Evolutionary conservation across 495 filamentous ascomycete genomes (phyloP).

Genomic region (Podospora tetraspora): DNA sequence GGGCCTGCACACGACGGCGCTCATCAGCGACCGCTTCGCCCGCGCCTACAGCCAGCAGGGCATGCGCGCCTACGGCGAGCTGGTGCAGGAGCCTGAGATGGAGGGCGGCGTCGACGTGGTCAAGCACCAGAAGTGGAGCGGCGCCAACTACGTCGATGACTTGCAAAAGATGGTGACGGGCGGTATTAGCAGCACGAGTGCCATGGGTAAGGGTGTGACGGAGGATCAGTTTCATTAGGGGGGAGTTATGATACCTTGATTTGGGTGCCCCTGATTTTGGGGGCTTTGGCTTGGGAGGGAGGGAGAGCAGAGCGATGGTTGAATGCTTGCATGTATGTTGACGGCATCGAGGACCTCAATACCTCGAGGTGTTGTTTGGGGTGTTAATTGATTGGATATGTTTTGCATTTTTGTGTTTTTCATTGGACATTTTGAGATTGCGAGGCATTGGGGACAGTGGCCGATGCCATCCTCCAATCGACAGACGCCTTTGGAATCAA

Average conservation of each 20-base stretch:
- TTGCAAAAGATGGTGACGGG: constrained; percentile 96
- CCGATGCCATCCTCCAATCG: neutral
- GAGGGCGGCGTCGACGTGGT: constrained; percentile 85
- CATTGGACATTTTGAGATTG: neutral
- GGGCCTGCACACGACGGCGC: constrained; percentile 91
- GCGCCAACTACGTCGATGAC: constrained; percentile 90
- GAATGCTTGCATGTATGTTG: neutral
- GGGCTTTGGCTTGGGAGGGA: neutral
- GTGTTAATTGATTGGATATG: neutral
- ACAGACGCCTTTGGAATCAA: neutral
- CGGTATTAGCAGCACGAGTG: constrained; percentile 82
- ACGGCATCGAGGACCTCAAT: neutral
- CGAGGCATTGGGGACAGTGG: neutral
- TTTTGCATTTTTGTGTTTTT: neutral
- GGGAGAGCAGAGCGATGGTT: neutral
- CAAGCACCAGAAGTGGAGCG: constrained; percentile 97
- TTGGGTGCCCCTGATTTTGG: neutral
- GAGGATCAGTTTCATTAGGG: constrained; percentile 81
- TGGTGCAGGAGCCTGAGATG: constrained; percentile 97
- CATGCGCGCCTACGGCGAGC: constrained; percentile 95
- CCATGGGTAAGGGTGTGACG: constrained; percentile 96
- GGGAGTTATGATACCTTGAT: neutral
- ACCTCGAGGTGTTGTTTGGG: neutral
- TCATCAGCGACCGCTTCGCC: constrained; percentile 84
- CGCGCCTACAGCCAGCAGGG: constrained; percentile 73